Conservation (phyloP, 805 yeast species). For the Kazachstania bromeliacearum region DNA sequence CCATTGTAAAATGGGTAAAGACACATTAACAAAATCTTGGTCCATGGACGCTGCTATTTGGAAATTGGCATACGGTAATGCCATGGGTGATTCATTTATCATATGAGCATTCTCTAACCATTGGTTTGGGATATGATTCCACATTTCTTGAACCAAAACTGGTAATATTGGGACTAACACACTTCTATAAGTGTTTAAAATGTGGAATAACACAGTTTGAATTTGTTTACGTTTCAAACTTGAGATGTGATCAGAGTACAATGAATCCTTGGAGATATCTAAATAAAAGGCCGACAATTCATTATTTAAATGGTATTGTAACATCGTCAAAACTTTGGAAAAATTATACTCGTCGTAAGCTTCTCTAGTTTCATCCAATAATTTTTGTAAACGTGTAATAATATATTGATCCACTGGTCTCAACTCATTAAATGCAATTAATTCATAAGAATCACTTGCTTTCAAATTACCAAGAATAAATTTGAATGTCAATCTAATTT, state of each 20-base stretch:
- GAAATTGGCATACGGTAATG: conserved; percentile 6
- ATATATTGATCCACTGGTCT: conserved; percentile 52
- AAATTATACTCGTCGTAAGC: conserved; percentile 55
- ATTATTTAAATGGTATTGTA: conserved; percentile 64
- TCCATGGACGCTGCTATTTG: too few relatives aligned
- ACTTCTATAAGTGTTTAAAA: conserved; percentile 54
- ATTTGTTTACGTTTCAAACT: conserved; percentile 34
- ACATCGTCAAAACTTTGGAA: conserved; percentile 54
- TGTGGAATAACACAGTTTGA: conserved; percentile 56
- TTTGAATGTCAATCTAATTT: conserved; percentile 70
- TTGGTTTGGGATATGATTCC: conserved; percentile 46
- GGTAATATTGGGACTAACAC: conserved; percentile 78
- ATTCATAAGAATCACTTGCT: conserved; percentile 28
- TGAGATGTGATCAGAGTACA: conserved; percentile 56
- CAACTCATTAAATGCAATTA: conserved; percentile 34
- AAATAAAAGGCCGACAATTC: conserved; percentile 78
- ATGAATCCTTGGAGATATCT: conserved; percentile 73
- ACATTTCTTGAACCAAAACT: conserved; percentile 74
- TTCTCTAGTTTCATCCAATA: conserved; percentile 35
- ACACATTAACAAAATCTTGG: neutral
- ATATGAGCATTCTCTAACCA: conserved; percentile 15
- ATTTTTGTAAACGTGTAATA: conserved; percentile 41
- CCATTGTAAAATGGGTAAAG: conserved; percentile 10
- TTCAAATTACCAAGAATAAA: conserved; percentile 72
- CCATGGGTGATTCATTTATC: conserved; percentile 12